phyloP scores from a whole-genome alignment of 2,329 filamentous ascomycete genomes.

The Lecanicillium sp. region DNA sequence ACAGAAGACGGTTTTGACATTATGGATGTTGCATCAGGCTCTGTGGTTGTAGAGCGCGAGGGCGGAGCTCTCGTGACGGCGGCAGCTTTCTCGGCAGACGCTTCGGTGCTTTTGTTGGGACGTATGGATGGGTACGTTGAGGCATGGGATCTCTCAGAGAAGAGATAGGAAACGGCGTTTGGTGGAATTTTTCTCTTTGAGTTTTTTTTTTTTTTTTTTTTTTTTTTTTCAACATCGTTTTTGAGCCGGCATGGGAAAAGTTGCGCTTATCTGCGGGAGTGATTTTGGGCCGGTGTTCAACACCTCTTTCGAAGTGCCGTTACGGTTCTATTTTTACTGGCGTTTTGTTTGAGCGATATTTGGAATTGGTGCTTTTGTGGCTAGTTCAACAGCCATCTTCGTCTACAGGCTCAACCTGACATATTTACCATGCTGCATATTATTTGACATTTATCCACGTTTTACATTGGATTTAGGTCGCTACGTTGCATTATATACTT shows the following conservation, averaged over 20 bases:
- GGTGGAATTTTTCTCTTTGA: background rate
- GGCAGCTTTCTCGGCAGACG: conserved; percentile 25
- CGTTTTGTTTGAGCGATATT: background rate
- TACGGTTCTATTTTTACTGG: no score
- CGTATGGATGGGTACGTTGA: conserved; percentile 25
- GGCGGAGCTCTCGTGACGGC: conserved; percentile 23
- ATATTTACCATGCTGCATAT: background rate
- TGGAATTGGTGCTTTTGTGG: background rate
- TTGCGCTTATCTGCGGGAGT: no score
- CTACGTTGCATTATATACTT: no score
- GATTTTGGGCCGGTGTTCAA: no score
- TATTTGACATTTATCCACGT: no score
- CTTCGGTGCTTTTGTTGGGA: conserved; percentile 22
- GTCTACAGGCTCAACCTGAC: conserved; percentile 2
- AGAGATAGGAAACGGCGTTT: background rate
- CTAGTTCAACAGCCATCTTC: conserved; percentile 5
- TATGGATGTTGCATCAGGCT: conserved; percentile 26
- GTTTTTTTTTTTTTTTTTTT: no score
- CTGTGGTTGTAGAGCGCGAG: conserved; percentile 18
- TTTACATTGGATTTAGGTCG: no score
- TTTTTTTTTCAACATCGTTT: background rate
- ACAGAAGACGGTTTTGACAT: conserved; percentile 34
- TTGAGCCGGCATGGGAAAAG: no score
- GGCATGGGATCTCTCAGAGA: conserved; percentile 20
- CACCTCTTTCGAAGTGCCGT: no score